Percentiles rank a stretch among this genome's conserved stretches.
Evolutionary conservation across 1,284 basidiomycete species (phyloP).

Genomic region (Moesziomyces aphidis): DNA sequence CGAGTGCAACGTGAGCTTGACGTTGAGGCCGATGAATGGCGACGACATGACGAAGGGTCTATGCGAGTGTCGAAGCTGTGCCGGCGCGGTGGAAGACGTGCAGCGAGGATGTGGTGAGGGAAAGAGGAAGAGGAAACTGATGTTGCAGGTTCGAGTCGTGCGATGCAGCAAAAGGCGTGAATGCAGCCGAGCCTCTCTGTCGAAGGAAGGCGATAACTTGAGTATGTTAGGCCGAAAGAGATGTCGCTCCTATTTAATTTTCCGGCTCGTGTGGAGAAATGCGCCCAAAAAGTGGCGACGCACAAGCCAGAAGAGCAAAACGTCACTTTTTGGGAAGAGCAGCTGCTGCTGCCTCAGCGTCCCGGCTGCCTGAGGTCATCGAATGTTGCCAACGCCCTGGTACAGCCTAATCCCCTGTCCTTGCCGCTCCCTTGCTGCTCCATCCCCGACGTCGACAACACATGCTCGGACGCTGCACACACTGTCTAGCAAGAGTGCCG

Average conservation of each 20-base stretch:
- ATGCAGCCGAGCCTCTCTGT: too few species aligned
- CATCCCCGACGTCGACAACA: background rate
- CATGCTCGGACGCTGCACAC: constrained; percentile 18
- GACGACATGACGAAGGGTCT: constrained; percentile 25
- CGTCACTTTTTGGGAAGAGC: constrained; percentile 7
- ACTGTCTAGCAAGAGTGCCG: constrained; percentile 12
- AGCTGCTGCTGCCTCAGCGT: background rate
- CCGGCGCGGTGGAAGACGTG: background rate
- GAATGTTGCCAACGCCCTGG: background rate
- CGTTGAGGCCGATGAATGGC: constrained; percentile 40
- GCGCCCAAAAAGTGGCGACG: constrained; percentile 6
- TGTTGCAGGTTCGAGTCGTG: background rate
- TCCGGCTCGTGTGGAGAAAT: background rate
- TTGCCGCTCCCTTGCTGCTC: background rate
- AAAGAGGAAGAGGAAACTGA: background rate
- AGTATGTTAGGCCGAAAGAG: constrained; percentile 1
- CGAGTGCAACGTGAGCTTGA: constrained; percentile 43
- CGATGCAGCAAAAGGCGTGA: background rate
- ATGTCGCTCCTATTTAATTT: too few species aligned
- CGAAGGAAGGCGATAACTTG: too few species aligned
- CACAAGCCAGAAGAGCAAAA: constrained; percentile 3
- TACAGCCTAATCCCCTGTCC: background rate
- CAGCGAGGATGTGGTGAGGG: background rate
- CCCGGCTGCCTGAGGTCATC: constrained; percentile 22
- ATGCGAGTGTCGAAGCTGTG: background rate